Evolutionary conservation across 2,329 filamentous ascomycete species (phyloP).

Genomic region (Colletotrichum sp.): DNA sequence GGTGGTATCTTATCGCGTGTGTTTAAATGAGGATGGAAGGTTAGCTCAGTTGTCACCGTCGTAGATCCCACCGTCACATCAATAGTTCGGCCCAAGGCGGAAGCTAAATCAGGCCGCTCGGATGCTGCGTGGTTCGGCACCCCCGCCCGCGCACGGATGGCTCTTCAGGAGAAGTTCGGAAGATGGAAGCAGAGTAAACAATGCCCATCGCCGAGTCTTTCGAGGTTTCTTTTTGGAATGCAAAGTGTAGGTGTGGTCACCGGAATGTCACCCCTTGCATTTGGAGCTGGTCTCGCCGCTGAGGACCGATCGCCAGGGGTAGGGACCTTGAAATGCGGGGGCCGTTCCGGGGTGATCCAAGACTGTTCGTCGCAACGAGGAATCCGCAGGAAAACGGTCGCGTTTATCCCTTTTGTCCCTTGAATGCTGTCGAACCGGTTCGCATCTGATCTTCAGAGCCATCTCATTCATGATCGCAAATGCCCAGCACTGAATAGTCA

Average conservation of each 20-base stretch:
- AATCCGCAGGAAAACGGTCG: background rate
- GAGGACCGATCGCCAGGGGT: background rate
- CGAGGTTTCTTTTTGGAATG: background rate
- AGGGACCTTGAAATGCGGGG: background rate
- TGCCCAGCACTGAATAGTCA: background rate
- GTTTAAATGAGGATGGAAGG: background rate
- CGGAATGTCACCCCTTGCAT: background rate
- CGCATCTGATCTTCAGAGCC: background rate
- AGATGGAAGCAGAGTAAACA: background rate
- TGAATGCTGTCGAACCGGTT: background rate
- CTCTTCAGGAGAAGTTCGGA: background rate
- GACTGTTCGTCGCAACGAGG: background rate
- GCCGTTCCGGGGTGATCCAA: background rate
- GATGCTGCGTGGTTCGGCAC: background rate
- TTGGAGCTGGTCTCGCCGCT: background rate
- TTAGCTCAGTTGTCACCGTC: background rate
- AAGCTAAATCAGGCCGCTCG: background rate
- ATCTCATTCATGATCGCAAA: background rate
- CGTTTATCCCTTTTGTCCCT: background rate
- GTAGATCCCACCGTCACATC: background rate
- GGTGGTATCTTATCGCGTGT: background rate
- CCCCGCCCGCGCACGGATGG: background rate
- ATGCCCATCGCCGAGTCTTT: background rate
- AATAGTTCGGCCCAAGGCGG: background rate
- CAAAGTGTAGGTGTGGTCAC: background rate